These are phyloP conservation scores for Umbelopsis vinacea DNA, from an alignment of 192 early-diverging fungal genomes.

Conservation along the genomic window DNA sequence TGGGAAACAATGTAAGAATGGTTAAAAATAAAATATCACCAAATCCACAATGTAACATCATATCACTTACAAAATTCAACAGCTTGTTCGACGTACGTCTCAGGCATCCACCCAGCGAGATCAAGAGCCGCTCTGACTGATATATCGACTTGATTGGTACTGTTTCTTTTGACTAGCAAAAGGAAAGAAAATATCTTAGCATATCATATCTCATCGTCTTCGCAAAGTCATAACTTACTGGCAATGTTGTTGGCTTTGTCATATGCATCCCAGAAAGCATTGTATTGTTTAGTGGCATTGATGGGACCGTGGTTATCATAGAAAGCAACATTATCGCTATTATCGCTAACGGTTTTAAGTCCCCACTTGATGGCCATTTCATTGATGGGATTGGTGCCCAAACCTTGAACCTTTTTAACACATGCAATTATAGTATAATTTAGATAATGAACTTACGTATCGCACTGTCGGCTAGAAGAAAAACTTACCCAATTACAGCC, in stretches of 20 bases:
- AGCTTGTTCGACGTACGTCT: slow-evolving; percentile 33
- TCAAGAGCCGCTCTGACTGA: slow-evolving; percentile 37
- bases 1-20: too few species aligned
- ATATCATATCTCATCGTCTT: too few species aligned
- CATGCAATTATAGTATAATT: background rate
- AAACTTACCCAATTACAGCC: slow-evolving; percentile 40
- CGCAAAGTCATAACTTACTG: slow-evolving; percentile 23
- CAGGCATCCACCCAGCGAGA: slow-evolving; percentile 36
- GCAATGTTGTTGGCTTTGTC: slow-evolving; percentile 24
- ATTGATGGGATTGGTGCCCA: slow-evolving; percentile 44
- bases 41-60: too few species aligned
- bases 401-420: slow-evolving; percentile 38
- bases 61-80: slow-evolving; percentile 41
- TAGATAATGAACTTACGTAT: background rate
- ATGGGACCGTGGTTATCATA: slow-evolving; percentile 32
- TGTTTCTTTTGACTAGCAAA: slow-evolving; percentile 26
- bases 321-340: slow-evolving; percentile 34
- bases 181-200: too few species aligned
- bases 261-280: slow-evolving; percentile 20
- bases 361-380: slow-evolving; percentile 34
- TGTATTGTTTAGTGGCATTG: background rate
- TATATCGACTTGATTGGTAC: slow-evolving; percentile 31
- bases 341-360: slow-evolving; percentile 31
- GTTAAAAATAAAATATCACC: too few species aligned
- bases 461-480: too few species aligned